Base-by-base conservation (phyloP, 257 asterid genomes). In the Solanum gracilifrons region DNA sequence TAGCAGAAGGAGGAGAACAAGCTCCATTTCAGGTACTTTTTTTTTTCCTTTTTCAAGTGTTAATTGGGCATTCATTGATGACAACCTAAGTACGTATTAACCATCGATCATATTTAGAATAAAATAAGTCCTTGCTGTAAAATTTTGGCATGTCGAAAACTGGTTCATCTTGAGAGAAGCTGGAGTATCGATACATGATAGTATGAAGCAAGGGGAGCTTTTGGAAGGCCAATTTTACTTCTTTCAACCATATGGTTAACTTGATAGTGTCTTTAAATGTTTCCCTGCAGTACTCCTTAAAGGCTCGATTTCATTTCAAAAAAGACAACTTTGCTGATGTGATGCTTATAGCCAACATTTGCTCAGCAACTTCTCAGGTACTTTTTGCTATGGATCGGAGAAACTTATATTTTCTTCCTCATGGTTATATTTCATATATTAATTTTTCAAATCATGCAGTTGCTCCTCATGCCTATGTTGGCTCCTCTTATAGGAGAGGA, bases 261-360 rank as follows among this genome's bases (percentile, higher is more conserved):
- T 31, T 37, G 9, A 80, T 25, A 39, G 35, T 5, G 36, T 25
- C n/a, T 25, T 25, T 4, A 27, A 27, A 16, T 43, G 9, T 43
- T 37, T 82, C 43, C 7, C 32, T 90, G 93, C 95, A 94, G 97
- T 93, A 94, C 88, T 94, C 31, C 92, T 89, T 94, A 72, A 94
- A 94, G 91, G 96, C 96, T 11, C 89, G 90, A 0, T 94, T 94
- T 90, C 95, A 92, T 87, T 94, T 93, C 88, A 87, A 88, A 86
- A 94, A 94, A 87, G 90, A 93, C 87, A 92, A 94, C 43, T 94
- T 92, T 85, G 95, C 97, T 37, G 95, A 94, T 86, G 90, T 93
- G 85, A 92, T 93, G 92, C 92, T 94, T 35, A 92, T 94, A 84
- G 90, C 92, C 89, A 90, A 92, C 89, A 77, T 92, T 83, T 87